A percentile compares a stretch with the other conserved stretches of the same genome.
Evolutionary conservation across 2,329 filamentous ascomycete genomes (phyloP).

Genomic region (Cladosporium cucumerinum): DNA sequence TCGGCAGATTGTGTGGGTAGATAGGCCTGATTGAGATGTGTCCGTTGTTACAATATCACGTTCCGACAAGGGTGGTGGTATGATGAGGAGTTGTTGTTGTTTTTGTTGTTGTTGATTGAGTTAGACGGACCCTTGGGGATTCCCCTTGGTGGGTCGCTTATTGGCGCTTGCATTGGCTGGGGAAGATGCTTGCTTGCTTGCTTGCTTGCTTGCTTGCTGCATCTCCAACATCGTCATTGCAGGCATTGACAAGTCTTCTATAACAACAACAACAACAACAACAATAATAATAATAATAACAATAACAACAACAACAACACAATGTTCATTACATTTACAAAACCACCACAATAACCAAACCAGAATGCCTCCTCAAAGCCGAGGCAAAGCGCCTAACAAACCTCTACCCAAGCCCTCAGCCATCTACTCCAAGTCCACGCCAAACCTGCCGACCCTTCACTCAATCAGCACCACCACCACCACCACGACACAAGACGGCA

Average conservation of each 20-base stretch:
- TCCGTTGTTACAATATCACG: not conserved
- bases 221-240: not conserved
- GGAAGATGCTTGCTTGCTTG: not conserved
- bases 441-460: constrained; percentile 44
- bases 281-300: too few relatives aligned
- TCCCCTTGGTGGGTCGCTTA: not conserved
- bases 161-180: not conserved
- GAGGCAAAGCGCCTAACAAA: constrained; percentile 33
- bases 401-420: constrained; percentile 34
- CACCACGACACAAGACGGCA: constrained; percentile 16
- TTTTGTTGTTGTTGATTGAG: not conserved
- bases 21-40: not conserved
- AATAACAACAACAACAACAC: not conserved
- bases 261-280: not conserved
- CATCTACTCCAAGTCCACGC: constrained; percentile 47
- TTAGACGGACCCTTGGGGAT: not conserved
- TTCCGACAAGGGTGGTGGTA: not conserved
- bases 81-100: too few relatives aligned
- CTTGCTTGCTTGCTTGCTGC: not conserved
- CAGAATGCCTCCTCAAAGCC: constrained; percentile 43
- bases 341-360: not conserved
- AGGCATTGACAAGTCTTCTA: not conserved
- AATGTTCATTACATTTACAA: not conserved
- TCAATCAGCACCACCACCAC: constrained; percentile 27
- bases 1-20: not conserved